Evolutionary conservation across 345 rosid species (phyloP).

Genomic region (Raphanus sativus): DNA sequence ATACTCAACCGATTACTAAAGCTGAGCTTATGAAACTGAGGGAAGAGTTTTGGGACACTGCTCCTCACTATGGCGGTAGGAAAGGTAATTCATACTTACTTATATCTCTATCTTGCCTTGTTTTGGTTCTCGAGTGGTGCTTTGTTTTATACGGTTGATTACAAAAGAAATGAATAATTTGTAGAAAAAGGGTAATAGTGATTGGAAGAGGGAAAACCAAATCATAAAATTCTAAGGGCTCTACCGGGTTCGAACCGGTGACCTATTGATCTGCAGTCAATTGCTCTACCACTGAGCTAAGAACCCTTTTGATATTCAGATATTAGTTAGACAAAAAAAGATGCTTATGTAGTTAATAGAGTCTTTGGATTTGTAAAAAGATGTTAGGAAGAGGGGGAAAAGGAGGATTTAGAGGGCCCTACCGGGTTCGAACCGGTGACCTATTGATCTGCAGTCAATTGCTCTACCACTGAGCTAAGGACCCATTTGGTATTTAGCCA

Average conservation of each 20-base stretch:
- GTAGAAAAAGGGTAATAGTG: background rate
- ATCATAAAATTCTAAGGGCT: background rate
- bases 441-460: constrained; percentile 87
- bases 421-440: constrained; percentile 57
- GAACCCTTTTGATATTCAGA: constrained; percentile 39
- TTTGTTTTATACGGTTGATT: background rate
- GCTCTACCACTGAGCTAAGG: constrained; percentile 89
- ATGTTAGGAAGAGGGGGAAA: background rate
- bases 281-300: constrained; percentile 83
- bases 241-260: constrained; percentile 48
- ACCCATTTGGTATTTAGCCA: constrained; percentile 32
- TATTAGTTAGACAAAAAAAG: background rate
- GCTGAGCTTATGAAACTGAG: constrained; percentile 72
- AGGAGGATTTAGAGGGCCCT: constrained; percentile 18
- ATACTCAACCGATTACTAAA: constrained; percentile 74
- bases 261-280: constrained; percentile 81
- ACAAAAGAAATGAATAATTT: constrained; percentile 7
- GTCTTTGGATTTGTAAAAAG: background rate
- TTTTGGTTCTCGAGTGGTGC: background rate
- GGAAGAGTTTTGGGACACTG: constrained; percentile 97
- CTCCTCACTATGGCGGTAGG: constrained; percentile 92
- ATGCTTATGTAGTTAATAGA: background rate
- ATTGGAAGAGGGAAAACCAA: background rate
- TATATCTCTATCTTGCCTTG: background rate
- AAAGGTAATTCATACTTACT: constrained; percentile 53